Percentiles rank a stretch among this genome's conserved stretches.
phyloP scores from a whole-genome alignment of 495 filamentous ascomycete genomes.

The Cudoniella acicularis region DNA sequence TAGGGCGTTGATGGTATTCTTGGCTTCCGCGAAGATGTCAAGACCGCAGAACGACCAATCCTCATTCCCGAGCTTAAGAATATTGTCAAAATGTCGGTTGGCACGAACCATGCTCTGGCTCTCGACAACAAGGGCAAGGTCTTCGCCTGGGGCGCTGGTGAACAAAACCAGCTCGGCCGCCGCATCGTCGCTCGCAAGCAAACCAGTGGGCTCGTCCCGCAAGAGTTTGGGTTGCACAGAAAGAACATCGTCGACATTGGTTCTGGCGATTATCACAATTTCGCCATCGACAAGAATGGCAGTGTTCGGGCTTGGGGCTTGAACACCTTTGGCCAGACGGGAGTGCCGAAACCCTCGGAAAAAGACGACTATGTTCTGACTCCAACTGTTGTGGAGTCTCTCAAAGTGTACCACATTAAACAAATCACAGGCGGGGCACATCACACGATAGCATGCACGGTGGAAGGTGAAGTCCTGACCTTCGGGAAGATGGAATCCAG shows the following conservation, averaged over 20 bases:
- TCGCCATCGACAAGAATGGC: constrained; percentile 69
- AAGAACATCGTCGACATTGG: constrained; percentile 53
- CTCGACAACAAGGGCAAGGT: constrained; percentile 62
- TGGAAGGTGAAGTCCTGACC: constrained; percentile 57
- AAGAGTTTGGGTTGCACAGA: constrained; percentile 62
- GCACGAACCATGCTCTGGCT: constrained; percentile 69
- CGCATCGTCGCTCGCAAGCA: constrained; percentile 59
- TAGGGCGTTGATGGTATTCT: constrained; percentile 66
- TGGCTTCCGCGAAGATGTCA: constrained; percentile 49
- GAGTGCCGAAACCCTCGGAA: constrained; percentile 44
- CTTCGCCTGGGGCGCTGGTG: constrained; percentile 68
- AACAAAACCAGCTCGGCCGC: constrained; percentile 74
- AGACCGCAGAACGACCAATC: constrained; percentile 36
- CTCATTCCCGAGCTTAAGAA: constrained; percentile 55
- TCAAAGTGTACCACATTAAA: constrained; percentile 49
- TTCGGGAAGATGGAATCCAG: constrained; percentile 68
- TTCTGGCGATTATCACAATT: constrained; percentile 67
- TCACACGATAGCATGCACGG: constrained; percentile 61
- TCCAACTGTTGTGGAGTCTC: constrained; percentile 52
- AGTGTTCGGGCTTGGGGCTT: constrained; percentile 81
- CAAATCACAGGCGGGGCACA: constrained; percentile 64
- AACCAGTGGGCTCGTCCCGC: constrained; percentile 59
- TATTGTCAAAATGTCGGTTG: constrained; percentile 56
- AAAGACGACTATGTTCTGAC: constrained; percentile 62
- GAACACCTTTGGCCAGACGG: constrained; percentile 83